A percentile compares a stretch with the other conserved stretches of the same genome.
Conservation (phyloP, 2,329 filamentous ascomycete genomes). For the Pseudogymnoascus sp. region DNA sequence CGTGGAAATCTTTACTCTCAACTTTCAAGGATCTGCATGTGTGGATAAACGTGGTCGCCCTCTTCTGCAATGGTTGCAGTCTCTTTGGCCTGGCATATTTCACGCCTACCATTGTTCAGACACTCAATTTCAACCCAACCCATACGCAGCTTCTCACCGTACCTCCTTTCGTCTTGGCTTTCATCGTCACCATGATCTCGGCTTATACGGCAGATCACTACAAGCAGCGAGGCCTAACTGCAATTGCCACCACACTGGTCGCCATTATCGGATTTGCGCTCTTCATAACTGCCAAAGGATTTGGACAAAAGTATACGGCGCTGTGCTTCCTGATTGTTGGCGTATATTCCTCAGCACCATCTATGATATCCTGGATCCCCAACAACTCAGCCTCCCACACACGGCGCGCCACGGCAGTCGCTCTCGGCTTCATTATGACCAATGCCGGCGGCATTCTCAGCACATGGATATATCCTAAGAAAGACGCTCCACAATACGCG, state of each 20-base stretch:
- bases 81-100: slow-evolving; percentile 1
- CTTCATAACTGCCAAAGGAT: slow-evolving; percentile 24
- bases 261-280: slow-evolving; percentile 34
- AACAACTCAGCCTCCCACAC: slow-evolving; percentile 7
- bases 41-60: neutral
- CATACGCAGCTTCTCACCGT: slow-evolving; percentile 29
- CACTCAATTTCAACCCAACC: slow-evolving; percentile 24
- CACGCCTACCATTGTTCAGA: slow-evolving; percentile 22
- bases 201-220: slow-evolving; percentile 26
- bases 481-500: neutral
- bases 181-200: slow-evolving; percentile 22
- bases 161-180: slow-evolving; percentile 25
- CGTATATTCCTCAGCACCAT: neutral
- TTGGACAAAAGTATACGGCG: slow-evolving; percentile 32
- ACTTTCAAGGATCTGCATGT: slow-evolving; percentile 2
- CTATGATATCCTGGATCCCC: slow-evolving; percentile 3
- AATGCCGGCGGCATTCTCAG: slow-evolving; percentile 8
- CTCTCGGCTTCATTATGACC: slow-evolving; percentile 8
- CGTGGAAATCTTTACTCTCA: neutral
- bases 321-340: slow-evolving; percentile 28
- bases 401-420: slow-evolving; percentile 5
- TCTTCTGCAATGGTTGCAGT: slow-evolving; percentile 7
- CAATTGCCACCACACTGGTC: slow-evolving; percentile 20
- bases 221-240: slow-evolving; percentile 24
- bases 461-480: slow-evolving; percentile 9